A percentile compares a stretch with the other conserved stretches of the same genome.
Evolutionary conservation across 2,329 filamentous ascomycete species (phyloP).

Genomic region (Talaromyces sp.): DNA sequence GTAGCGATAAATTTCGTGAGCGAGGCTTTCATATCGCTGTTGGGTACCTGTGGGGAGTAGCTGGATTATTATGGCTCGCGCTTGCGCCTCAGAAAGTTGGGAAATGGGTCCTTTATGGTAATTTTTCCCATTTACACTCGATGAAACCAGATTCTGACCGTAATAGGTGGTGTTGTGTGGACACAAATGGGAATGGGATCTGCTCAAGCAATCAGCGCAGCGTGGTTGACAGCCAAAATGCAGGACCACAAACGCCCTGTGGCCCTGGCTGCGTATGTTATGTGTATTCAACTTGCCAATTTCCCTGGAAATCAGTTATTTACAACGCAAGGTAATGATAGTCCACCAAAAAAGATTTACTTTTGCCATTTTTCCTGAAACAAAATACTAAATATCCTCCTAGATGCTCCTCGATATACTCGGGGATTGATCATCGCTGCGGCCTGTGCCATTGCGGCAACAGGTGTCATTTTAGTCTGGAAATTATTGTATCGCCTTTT

Average conservation of each 20-base stretch:
- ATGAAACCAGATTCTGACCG: not conserved
- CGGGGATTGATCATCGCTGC: slow-evolving; percentile 5
- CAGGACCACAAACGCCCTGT: slow-evolving; percentile 20
- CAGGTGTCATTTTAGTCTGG: slow-evolving; percentile 4
- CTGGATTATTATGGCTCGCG: slow-evolving; percentile 18
- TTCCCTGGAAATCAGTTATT: slow-evolving; percentile 20
- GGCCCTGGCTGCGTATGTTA: slow-evolving; percentile 20
- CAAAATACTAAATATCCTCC: not conserved
- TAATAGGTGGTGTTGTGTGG: slow-evolving; percentile 19
- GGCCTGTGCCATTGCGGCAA: not conserved
- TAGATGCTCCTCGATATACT: slow-evolving; percentile 8
- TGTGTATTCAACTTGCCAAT: slow-evolving; percentile 20
- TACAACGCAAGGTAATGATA: slow-evolving; percentile 12
- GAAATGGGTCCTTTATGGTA: slow-evolving; percentile 15
- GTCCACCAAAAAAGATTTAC: not conserved
- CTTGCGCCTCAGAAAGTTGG: slow-evolving; percentile 15
- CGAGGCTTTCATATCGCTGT: slow-evolving; percentile 17
- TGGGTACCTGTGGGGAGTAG: slow-evolving; percentile 18
- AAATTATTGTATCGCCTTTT: slow-evolving; percentile 7
- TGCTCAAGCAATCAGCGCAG: slow-evolving; percentile 20
- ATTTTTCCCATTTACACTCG: not conserved
- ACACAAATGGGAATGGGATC: slow-evolving; percentile 15
- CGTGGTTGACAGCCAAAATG: slow-evolving; percentile 21
- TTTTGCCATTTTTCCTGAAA: not conserved
- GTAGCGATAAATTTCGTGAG: slow-evolving; percentile 14